Evolutionary conservation across 495 filamentous ascomycete species (phyloP).

Genomic region (Aspergillus leporis): DNA sequence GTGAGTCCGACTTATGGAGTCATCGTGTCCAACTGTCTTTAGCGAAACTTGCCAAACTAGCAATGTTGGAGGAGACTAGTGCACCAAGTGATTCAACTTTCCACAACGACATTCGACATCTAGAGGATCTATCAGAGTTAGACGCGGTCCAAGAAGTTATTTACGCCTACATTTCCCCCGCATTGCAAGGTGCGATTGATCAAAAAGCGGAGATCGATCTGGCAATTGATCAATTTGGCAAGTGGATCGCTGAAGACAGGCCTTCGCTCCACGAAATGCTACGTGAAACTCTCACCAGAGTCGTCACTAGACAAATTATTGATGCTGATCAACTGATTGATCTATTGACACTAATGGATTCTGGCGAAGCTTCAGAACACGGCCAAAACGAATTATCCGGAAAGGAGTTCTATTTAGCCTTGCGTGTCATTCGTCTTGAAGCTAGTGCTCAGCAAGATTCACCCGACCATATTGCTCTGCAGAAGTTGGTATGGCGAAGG

Average conservation of each 20-base stretch:
- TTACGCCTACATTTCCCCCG: conserved; percentile 57
- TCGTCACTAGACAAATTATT: conserved; percentile 69
- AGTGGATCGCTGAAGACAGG: conserved; percentile 53
- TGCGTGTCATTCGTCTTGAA: conserved; percentile 63
- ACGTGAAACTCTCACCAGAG: conserved; percentile 58
- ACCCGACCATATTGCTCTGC: conserved; percentile 55
- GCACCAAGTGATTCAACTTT: conserved; percentile 21
- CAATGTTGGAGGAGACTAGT: conserved; percentile 46
- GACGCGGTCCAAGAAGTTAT: conserved; percentile 75
- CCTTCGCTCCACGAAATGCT: conserved; percentile 66
- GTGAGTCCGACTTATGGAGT: conserved; percentile 78
- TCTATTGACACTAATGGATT: conserved; percentile 72
- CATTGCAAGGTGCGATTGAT: conserved; percentile 70
- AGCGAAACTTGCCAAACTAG: conserved; percentile 76
- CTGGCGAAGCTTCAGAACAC: conserved; percentile 25
- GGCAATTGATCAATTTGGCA: conserved; percentile 66
- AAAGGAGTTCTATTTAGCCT: conserved; percentile 68
- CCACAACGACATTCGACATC: conserved; percentile 37
- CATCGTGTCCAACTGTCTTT: conserved; percentile 90
- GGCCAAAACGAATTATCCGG: conserved; percentile 40
- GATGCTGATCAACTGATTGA: conserved; percentile 71
- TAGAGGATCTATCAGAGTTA: conserved; percentile 63
- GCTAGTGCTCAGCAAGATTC: conserved; percentile 47
- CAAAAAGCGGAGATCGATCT: conserved; percentile 72
- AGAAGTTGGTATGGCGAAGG: conserved; percentile 80